Percentiles rank a stretch among this genome's conserved stretches.
Conservation (phyloP, 1,284 basidiomycete genomes). For the Ceratobasidium papillatum region DNA sequence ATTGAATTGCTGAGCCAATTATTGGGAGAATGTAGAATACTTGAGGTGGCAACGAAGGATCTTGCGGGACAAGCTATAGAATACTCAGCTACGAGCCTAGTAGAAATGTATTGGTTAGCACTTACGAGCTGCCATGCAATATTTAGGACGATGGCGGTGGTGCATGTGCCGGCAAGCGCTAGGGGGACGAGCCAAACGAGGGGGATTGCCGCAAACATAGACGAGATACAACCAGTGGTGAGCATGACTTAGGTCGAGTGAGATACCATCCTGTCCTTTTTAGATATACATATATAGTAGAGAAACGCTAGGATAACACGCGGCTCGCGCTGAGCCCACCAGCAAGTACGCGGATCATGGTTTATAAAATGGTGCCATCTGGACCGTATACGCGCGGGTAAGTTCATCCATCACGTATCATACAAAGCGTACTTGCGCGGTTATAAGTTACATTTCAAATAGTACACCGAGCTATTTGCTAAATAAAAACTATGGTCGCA, state of each 20-base stretch:
- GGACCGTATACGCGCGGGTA: slow-evolving; percentile 9
- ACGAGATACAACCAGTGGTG: background rate
- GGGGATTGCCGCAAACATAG: background rate
- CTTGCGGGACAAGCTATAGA: slow-evolving; percentile 61
- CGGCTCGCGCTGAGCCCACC: background rate
- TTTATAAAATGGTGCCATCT: slow-evolving; percentile 8
- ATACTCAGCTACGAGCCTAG: background rate
- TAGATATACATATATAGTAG: background rate
- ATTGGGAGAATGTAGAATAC: slow-evolving; percentile 82
- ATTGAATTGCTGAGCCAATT: slow-evolving; percentile 75
- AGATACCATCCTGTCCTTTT: background rate
- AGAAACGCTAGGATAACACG: background rate
- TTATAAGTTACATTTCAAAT: too few relatives aligned
- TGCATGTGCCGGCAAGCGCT: background rate
- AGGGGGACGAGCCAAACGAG: background rate
- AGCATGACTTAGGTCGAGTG: background rate
- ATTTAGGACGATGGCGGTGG: slow-evolving; percentile 61
- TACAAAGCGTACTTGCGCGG: background rate
- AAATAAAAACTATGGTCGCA: background rate
- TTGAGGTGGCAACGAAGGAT: slow-evolving; percentile 69
- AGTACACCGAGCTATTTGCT: too few relatives aligned
- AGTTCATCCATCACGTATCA: background rate
- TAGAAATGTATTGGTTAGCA: slow-evolving; percentile 28
- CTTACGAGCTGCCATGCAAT: slow-evolving; percentile 68
- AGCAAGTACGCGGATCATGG: background rate